Conservation (phyloP, 495 filamentous ascomycete genomes). For the Podospora pseudoanserina region DNA sequence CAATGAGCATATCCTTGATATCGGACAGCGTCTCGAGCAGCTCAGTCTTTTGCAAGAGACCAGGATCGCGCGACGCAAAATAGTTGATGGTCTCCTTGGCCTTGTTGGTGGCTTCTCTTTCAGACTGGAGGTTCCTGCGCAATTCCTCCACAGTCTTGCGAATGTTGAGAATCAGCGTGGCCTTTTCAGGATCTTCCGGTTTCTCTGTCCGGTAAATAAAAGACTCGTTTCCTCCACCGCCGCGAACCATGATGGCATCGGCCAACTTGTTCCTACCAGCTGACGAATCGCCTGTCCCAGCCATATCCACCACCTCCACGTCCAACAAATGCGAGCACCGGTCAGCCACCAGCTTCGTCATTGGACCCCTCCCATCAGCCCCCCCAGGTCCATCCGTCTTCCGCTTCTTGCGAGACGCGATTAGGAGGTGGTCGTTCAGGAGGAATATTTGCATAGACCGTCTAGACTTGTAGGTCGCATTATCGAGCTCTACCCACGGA, state of each 20-base stretch:
- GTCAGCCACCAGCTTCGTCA: conserved; percentile 82
- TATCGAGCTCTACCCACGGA: conserved; percentile 92
- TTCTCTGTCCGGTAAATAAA: conserved; percentile 89
- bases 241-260: conserved; percentile 85
- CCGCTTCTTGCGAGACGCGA: conserved; percentile 88
- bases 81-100: conserved; percentile 78
- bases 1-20: conserved; percentile 77
- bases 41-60: conserved; percentile 68
- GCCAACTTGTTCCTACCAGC: conserved; percentile 63
- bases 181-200: conserved; percentile 68
- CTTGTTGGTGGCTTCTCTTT: conserved; percentile 75
- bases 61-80: conserved; percentile 66
- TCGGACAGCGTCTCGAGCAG: conserved; percentile 65
- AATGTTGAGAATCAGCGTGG: conserved; percentile 76
- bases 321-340: conserved; percentile 93
- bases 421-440: conserved; percentile 89
- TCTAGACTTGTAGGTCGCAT: conserved; percentile 89
- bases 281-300: conserved; percentile 55
- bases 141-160: conserved; percentile 89
- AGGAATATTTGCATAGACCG: conserved; percentile 83
- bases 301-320: conserved; percentile 87
- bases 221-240: conserved; percentile 74
- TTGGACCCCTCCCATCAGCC: conserved; percentile 55
- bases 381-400: conserved; percentile 64
- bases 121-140: conserved; percentile 72